These are phyloP conservation scores for Peronospora belbahrii DNA, from an alignment of 352 stramenopile species.

Conservation along the genomic window DNA sequence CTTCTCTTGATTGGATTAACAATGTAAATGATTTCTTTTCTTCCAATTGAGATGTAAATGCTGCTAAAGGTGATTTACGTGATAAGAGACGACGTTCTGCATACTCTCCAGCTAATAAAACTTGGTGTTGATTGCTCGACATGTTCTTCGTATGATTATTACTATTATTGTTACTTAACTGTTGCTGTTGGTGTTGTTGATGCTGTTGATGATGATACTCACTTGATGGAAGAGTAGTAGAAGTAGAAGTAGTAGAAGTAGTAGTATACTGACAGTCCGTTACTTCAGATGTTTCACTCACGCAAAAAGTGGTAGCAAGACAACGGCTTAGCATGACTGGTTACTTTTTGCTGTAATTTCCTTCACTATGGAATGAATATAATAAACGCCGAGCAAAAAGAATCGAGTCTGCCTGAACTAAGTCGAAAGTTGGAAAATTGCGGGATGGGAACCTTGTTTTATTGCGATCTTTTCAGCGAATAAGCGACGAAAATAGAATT, in stretches of 20 bases:
- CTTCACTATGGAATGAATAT: too few species aligned
- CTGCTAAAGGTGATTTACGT: conserved; percentile 15
- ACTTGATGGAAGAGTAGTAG: conserved; percentile 8
- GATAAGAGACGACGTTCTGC: conserved; percentile 18
- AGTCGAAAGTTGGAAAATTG: too few species aligned
- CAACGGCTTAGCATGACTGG: conserved; percentile 24
- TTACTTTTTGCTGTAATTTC: conserved; percentile 8
- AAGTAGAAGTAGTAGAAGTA: too few species aligned
- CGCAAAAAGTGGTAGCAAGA: conserved; percentile 25
- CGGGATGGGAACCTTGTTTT: too few species aligned
- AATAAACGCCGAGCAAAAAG: too few species aligned
- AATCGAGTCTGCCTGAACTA: too few species aligned
- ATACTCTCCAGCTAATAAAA: conserved; percentile 33
- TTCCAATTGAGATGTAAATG: conserved; percentile 24
- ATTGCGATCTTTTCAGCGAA: too few species aligned
- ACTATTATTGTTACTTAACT: too few species aligned
- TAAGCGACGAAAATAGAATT: too few species aligned
- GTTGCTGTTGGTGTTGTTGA: too few species aligned
- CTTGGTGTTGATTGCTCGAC: conserved; percentile 24
- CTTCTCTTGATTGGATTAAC: conserved; percentile 2
- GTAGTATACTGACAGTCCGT: conserved; percentile 16
- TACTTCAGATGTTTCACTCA: conserved; percentile 23
- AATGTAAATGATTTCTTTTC: conserved; percentile 6
- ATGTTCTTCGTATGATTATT: too few species aligned
- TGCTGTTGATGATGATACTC: conserved; percentile 10